Base-by-base conservation (phyloP, 768 basidiomycete species). In the Collybia sordida region DNA sequence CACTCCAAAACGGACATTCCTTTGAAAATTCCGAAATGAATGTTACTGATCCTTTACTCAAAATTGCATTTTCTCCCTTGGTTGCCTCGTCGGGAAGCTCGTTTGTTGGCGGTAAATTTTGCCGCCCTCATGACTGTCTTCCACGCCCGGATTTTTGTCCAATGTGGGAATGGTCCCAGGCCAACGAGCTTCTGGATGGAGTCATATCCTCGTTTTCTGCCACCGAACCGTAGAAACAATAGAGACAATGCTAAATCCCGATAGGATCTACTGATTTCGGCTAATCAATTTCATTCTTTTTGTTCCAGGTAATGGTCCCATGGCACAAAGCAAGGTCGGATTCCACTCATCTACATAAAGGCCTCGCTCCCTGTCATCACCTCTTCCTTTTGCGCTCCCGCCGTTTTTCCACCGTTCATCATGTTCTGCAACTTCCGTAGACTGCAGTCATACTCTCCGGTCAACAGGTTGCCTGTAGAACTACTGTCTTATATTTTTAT, bases 401-500 rank as follows among this genome's bases (percentile, higher is more conserved):
- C 31, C 31, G 31, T 11, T 4, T 21, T 38, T 45, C 38, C n/a
- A 34, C 42, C 17, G 23, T 9, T 36, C 47, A 49, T n/a, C 24
- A 57, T 57, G 53, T 18, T 38, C 49, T 47, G 38, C 46, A 25
- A 46, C 45, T 46, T 17, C 23, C 51, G 5, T 35, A 37, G 17
- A 19, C 42, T 12, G 21, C 36, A 1, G 27, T 19, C 3, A 15
- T 8, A 21, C 35, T 49, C 56, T 27, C 69, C 73, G 3, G 72
- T 81, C 46, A 57, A 68, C 55, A 62, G 53, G 19, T 74, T 85
- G 21, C 83, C 84, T 6, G 72, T 77, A 27, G 82, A 85, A 64
- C 71, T 83, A 5, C 70, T 85, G 23, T 75, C 82, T 0, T 72
- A 79, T 45, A 77, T 86, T 50, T 83, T 86, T 58, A 54, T 64